These are phyloP conservation scores for Kwoniella europaea DNA, from an alignment of 768 basidiomycete genomes.

Conservation along the genomic window DNA sequence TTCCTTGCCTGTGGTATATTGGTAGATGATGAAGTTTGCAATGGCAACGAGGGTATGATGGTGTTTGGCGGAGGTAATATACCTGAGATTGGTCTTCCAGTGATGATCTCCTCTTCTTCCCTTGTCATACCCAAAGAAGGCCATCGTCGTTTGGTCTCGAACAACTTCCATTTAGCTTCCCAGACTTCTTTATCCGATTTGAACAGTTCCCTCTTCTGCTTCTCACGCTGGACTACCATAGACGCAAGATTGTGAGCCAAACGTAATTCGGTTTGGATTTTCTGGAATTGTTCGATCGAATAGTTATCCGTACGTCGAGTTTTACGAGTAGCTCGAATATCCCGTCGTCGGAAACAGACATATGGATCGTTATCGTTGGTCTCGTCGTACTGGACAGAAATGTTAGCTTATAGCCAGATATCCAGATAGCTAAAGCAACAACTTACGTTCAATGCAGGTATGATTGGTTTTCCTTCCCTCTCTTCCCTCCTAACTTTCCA, in stretches of 20 bases:
- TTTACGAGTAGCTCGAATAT: conserved; percentile 91
- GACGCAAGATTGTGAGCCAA: conserved; percentile 75
- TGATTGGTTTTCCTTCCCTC: conserved; percentile 80
- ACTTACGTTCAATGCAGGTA: conserved; percentile 84
- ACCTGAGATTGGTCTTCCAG: conserved; percentile 39
- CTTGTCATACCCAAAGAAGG: conserved; percentile 55
- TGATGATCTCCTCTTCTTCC: conserved; percentile 59
- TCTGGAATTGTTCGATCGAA: conserved; percentile 83
- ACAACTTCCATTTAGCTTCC: conserved; percentile 75
- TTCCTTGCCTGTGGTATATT: conserved; percentile 39
- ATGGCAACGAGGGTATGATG: conserved; percentile 59
- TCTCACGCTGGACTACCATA: conserved; percentile 73
- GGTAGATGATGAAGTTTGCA: conserved; percentile 20
- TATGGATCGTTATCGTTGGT: conserved; percentile 88
- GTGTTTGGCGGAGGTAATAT: conserved; percentile 6
- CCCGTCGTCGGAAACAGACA: conserved; percentile 93
- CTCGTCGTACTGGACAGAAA: conserved; percentile 73
- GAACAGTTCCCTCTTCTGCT: conserved; percentile 70
- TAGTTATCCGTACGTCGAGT: conserved; percentile 88
- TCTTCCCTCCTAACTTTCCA: conserved; percentile 86
- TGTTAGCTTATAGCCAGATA: background rate
- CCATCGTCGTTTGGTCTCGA: conserved; percentile 77
- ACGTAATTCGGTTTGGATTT: conserved; percentile 75
- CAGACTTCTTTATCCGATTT: conserved; percentile 71
- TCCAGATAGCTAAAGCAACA: background rate